These are phyloP conservation scores for Penicillium chermesinum DNA, from an alignment of 495 filamentous ascomycete genomes.

Conservation along the genomic window DNA sequence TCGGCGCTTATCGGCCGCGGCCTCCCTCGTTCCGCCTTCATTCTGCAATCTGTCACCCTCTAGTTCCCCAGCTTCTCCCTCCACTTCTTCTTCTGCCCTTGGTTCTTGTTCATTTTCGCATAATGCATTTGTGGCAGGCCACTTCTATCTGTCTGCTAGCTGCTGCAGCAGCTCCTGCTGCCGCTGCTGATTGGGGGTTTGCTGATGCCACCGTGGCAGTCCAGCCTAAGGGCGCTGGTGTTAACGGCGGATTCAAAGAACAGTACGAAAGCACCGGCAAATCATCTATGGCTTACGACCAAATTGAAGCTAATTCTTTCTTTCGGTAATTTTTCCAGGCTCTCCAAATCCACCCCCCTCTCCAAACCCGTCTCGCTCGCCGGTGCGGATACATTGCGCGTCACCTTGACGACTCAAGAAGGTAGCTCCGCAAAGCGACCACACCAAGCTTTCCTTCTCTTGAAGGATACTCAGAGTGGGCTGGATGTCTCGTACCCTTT, in stretches of 20 bases:
- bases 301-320: slow-evolving; percentile 6
- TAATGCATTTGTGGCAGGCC: slow-evolving; percentile 41
- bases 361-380: slow-evolving; percentile 60
- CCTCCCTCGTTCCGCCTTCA: slow-evolving; percentile 20
- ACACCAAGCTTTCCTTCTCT: slow-evolving; percentile 86
- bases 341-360: slow-evolving; percentile 58
- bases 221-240: slow-evolving; percentile 62
- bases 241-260: slow-evolving; percentile 62
- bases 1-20: slow-evolving; percentile 28
- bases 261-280: slow-evolving; percentile 45
- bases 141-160: slow-evolving; percentile 39
- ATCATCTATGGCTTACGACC: neutral
- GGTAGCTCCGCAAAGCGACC: slow-evolving; percentile 71
- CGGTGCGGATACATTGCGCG: slow-evolving; percentile 68
- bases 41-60: slow-evolving; percentile 22
- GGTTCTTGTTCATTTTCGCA: slow-evolving; percentile 13
- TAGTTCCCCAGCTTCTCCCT: slow-evolving; percentile 12
- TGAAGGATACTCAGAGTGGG: slow-evolving; percentile 67
- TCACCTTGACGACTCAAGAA: slow-evolving; percentile 76
- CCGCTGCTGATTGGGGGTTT: slow-evolving; percentile 75
- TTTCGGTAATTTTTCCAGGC: slow-evolving; percentile 43
- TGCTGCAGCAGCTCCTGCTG: slow-evolving; percentile 32
- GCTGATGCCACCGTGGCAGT: slow-evolving; percentile 78
- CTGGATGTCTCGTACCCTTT: slow-evolving; percentile 89
- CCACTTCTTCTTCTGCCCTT: slow-evolving; percentile 4